phyloP scores from a whole-genome alignment of 75 land plant genomes.

The Picea glauca region DNA sequence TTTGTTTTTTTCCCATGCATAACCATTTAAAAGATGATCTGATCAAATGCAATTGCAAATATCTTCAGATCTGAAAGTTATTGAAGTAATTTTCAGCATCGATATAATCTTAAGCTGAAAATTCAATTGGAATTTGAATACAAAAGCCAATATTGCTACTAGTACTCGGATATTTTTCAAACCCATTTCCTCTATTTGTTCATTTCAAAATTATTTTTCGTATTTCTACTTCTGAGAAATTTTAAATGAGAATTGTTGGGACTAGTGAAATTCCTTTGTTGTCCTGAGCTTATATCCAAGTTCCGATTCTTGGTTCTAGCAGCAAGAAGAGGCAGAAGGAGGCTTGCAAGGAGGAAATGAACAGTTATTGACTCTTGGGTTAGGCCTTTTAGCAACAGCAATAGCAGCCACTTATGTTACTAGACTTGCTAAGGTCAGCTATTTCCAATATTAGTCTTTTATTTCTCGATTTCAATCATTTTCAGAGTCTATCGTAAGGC shows the following conservation, averaged over 20 bases:
- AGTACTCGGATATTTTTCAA: background rate
- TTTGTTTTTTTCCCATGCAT: background rate
- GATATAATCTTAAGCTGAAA: background rate
- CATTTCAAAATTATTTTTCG: background rate
- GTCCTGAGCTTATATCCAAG: background rate
- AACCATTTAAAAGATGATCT: background rate
- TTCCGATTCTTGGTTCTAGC: constrained; percentile 15
- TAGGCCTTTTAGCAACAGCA: constrained; percentile 79
- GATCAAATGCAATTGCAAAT: background rate
- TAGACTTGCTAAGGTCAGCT: constrained; percentile 76
- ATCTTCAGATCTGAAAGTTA: background rate
- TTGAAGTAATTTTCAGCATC: background rate
- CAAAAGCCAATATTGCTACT: background rate
- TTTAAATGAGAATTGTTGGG: background rate
- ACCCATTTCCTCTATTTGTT: background rate
- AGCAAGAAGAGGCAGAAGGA: constrained; percentile 88
- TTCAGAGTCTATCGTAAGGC: background rate
- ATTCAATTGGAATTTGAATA: background rate
- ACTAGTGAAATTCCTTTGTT: background rate
- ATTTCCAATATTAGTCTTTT: constrained; percentile 1
- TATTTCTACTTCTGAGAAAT: background rate
- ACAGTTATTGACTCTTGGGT: constrained; percentile 63
- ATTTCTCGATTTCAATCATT: background rate
- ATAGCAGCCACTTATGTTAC: constrained; percentile 93
- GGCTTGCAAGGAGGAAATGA: constrained; percentile 66